A percentile compares a stretch with the other conserved stretches of the same genome.
phyloP scores from a whole-genome alignment of 345 rosid species.

The Turnera subulata region DNA sequence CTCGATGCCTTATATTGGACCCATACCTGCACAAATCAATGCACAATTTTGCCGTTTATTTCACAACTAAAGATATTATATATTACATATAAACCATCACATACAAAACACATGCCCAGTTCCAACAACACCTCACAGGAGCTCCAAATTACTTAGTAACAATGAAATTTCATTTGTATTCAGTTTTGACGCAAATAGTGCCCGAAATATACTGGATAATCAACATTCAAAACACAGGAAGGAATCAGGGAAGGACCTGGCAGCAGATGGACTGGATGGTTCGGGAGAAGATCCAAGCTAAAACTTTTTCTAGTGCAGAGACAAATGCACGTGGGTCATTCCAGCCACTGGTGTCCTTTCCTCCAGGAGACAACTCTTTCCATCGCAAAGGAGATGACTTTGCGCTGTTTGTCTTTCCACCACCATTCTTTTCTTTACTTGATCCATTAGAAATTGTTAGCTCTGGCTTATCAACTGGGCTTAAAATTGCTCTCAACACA shows the following conservation, averaged over 20 bases:
- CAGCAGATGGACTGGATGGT: constrained; percentile 89
- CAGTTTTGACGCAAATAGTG: neutral
- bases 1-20: constrained; percentile 58
- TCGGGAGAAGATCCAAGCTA: constrained; percentile 90
- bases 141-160: no score
- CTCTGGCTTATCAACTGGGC: constrained; percentile 41
- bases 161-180: constrained; percentile 1
- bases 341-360: constrained; percentile 53
- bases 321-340: no score
- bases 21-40: constrained; percentile 57
- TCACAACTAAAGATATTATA: constrained; percentile 7
- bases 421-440: constrained; percentile 33
- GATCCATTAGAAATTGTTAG: constrained; percentile 28
- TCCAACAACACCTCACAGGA: no score
- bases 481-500: constrained; percentile 61
- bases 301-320: no score
- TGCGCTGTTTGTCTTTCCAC: constrained; percentile 33
- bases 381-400: constrained; percentile 48
- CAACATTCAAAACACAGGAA: constrained; percentile 2
- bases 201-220: neutral
- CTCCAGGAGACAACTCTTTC: constrained; percentile 46
- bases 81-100: neutral
- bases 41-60: constrained; percentile 7
- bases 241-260: constrained; percentile 55
- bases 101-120: neutral